Conservation (phyloP, 2,329 filamentous ascomycete species). For the Teratosphaeria zuluensis region DNA sequence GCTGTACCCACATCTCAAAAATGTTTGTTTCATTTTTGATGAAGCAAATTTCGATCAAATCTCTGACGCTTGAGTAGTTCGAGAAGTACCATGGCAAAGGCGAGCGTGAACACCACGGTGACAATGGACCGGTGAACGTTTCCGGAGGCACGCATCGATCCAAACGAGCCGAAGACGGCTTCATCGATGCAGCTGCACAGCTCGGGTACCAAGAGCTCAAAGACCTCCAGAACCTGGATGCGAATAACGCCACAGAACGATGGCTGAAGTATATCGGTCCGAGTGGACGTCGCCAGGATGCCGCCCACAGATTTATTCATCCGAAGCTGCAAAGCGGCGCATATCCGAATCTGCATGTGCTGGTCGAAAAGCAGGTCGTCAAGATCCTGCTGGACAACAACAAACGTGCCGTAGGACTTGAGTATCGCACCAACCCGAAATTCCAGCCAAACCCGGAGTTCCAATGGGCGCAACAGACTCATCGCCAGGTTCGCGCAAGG, state of each 20-base stretch:
- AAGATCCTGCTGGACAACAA: slow-evolving; percentile 28
- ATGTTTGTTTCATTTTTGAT: slow-evolving; percentile 23
- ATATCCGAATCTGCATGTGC: slow-evolving; percentile 50
- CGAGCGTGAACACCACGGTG: slow-evolving; percentile 40
- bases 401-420: slow-evolving; percentile 48
- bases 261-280: slow-evolving; percentile 41
- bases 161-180: slow-evolving; percentile 36
- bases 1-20: slow-evolving; percentile 45
- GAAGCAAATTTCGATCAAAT: background rate
- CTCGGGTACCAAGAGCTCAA: slow-evolving; percentile 44
- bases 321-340: slow-evolving; percentile 40
- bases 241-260: slow-evolving; percentile 33
- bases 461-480: slow-evolving; percentile 29
- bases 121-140: slow-evolving; percentile 44
- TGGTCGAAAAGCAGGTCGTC: slow-evolving; percentile 48
- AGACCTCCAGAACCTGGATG: slow-evolving; percentile 45
- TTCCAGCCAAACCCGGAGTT: slow-evolving; percentile 23
- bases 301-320: slow-evolving; percentile 47
- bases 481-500: slow-evolving; percentile 38
- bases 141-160: slow-evolving; percentile 39
- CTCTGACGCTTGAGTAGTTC: slow-evolving; percentile 24
- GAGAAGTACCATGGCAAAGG: slow-evolving; percentile 48
- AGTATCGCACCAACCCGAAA: slow-evolving; percentile 42
- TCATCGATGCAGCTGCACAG: slow-evolving; percentile 39
- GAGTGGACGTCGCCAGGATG: slow-evolving; percentile 49